Evolutionary conservation across 495 filamentous ascomycete genomes (phyloP).

Genomic region (Penicillium turbatum): DNA sequence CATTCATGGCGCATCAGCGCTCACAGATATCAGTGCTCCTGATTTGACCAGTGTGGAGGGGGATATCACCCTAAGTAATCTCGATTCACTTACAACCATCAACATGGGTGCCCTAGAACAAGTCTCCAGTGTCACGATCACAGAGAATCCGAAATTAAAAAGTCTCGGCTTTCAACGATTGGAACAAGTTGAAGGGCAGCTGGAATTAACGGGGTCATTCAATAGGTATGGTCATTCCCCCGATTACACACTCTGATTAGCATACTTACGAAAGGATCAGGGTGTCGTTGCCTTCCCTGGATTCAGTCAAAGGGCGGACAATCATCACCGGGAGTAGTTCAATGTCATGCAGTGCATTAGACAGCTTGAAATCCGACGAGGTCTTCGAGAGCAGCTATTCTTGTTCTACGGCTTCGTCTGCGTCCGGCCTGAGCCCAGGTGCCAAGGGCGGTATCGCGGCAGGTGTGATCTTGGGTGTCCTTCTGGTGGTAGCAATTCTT

Average conservation of each 20-base stretch:
- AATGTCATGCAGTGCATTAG: conserved; percentile 23
- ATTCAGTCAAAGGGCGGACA: conserved; percentile 25
- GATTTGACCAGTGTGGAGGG: conserved; percentile 26
- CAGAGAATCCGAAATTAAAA: conserved; percentile 21
- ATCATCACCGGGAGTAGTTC: conserved; percentile 17
- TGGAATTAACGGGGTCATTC: conserved; percentile 27
- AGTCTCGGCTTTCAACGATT: conserved; percentile 21
- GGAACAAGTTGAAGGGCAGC: conserved; percentile 23
- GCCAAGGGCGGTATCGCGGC: conserved; percentile 33
- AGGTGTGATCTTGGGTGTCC: conserved; percentile 25
- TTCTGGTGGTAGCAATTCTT: conserved; percentile 22
- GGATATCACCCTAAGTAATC: conserved; percentile 19
- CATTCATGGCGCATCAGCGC: conserved; percentile 13
- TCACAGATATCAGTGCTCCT: conserved; percentile 18
- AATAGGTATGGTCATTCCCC: conserved; percentile 17
- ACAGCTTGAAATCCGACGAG: conserved; percentile 11
- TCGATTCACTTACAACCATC: conserved; percentile 17
- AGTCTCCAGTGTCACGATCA: conserved; percentile 20
- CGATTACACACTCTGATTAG: not conserved
- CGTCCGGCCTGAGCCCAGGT: conserved; percentile 24
- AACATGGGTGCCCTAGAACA: conserved; percentile 14
- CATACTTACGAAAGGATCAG: no score
- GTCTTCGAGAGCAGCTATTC: conserved; percentile 21
- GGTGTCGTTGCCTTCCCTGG: conserved; percentile 24
- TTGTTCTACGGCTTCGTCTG: conserved; percentile 13